Evolutionary conservation across 768 basidiomycete genomes (phyloP), one percentile per base, ranked within the genome.

Genomic region (Melanogaster broomeanus): DNA sequence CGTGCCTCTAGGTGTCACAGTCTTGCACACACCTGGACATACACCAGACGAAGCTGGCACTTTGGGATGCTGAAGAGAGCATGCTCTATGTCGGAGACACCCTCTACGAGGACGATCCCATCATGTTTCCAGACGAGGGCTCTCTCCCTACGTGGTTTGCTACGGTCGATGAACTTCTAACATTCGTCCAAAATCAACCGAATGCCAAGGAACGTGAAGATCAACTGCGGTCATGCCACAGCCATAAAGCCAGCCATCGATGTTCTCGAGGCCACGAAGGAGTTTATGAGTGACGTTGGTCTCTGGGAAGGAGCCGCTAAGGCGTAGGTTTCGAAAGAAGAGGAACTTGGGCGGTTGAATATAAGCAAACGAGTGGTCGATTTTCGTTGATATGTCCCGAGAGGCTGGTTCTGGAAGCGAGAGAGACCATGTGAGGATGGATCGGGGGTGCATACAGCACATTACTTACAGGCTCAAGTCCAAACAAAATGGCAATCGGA

Each of bases 21-120:
- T 81, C 49, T 67, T 83, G 48, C 82, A 83, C 53, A 81, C 80
- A 0, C 80, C 81, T 0, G 81, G 82, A 24, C 82, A 84, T 51
- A 82, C 77, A 0, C 82, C 81, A 2, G 83, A 83, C 64, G 76
- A n/a, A 81, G 56, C 62, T 82, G n/a, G 80, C 79, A 1, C 55
- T 82, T 4, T 83, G 79, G 67, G 78, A 82, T 48, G 65, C 62
- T 12, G 61, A 53, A 6, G 81, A 82, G 46, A 66, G 63, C 53
- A 78, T 81, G 79, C 65, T 82, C 1, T 83, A 81, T 43, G 78
- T 80, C 11, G 83, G 83, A 3, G 82, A 83, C 53, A 75, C 78
- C 40, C 64, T 81, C 38, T 83, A 84, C 54, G 81, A 84, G 57
- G 63, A 74, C 48, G 80, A 76, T 31, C 74, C 71, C 6, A 83